A percentile compares a stretch with the other conserved stretches of the same genome.
phyloP scores from a whole-genome alignment of 1,284 basidiomycete species.

The Heterobasidion occidentale region DNA sequence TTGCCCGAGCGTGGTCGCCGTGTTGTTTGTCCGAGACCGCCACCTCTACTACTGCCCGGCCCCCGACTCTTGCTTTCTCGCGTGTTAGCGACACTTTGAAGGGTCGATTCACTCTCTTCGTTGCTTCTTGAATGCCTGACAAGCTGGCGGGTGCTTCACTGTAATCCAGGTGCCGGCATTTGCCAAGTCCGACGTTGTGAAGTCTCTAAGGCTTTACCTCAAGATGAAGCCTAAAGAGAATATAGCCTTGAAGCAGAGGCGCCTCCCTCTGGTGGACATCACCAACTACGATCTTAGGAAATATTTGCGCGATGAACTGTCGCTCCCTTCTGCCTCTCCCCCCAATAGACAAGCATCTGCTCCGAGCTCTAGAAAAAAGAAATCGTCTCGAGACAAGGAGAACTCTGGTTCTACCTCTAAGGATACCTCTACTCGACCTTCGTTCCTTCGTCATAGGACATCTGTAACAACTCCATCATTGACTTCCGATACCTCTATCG shows the following conservation, averaged over 20 bases:
- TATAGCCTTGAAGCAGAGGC: background rate
- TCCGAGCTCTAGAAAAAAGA: background rate
- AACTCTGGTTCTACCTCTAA: background rate
- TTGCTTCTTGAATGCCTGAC: too few relatives aligned
- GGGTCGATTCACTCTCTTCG: too few relatives aligned
- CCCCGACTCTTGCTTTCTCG: too few relatives aligned
- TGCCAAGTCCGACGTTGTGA: background rate
- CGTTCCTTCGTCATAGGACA: background rate
- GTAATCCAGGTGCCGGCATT: background rate
- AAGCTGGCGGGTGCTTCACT: background rate
- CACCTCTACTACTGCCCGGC: too few relatives aligned
- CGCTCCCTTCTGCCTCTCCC: background rate
- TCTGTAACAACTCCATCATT: background rate
- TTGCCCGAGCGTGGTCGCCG: too few relatives aligned
- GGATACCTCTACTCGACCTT: background rate
- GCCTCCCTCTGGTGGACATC: constrained; percentile 11
- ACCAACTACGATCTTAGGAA: constrained; percentile 5
- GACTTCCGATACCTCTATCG: background rate
- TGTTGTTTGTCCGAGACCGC: too few relatives aligned
- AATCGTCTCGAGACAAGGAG: background rate
- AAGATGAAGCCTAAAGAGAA: constrained; percentile 2
- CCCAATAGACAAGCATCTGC: background rate
- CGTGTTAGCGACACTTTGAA: too few relatives aligned
- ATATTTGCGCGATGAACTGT: constrained; percentile 1
- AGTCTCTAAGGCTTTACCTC: background rate